phyloP scores from a whole-genome alignment of 1,139 yeast species.

The Kodamaea arcana region DNA sequence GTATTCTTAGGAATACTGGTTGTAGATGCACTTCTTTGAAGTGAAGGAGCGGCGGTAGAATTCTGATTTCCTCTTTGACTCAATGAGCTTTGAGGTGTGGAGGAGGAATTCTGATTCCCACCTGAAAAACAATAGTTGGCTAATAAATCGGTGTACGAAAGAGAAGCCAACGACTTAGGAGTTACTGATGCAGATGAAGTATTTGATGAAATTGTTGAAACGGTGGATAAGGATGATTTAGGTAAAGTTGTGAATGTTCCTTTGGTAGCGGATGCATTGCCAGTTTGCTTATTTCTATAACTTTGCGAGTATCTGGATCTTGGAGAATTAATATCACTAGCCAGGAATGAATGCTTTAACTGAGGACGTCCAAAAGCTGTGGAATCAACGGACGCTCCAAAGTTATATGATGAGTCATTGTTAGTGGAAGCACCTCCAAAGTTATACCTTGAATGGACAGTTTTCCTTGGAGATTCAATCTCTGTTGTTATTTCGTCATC shows the following conservation, averaged over 20 bases:
- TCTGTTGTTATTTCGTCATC: constrained; percentile 6
- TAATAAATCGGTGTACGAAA: constrained; percentile 28
- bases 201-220: background rate
- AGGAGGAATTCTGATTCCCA: constrained; percentile 12
- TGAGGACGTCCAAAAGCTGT: constrained; percentile 17
- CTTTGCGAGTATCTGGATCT: constrained; percentile 18
- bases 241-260: background rate
- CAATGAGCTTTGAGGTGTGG: too few species aligned
- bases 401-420: too few species aligned
- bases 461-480: constrained; percentile 7
- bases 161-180: constrained; percentile 13
- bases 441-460: constrained; percentile 12
- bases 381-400: constrained; percentile 2
- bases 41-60: constrained; percentile 5
- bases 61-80: too few species aligned
- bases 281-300: constrained; percentile 8
- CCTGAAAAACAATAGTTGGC: constrained; percentile 33
- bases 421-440: background rate
- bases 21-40: constrained; percentile 4
- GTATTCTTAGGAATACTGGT: constrained; percentile 1
- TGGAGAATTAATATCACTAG: constrained; percentile 21
- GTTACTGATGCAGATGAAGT: background rate
- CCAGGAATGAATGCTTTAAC: constrained; percentile 22
- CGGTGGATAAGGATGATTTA: background rate
- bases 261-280: background rate